phyloP scores from a whole-genome alignment of 1,139 yeast genomes.

The Suhomyces choctaworum region DNA sequence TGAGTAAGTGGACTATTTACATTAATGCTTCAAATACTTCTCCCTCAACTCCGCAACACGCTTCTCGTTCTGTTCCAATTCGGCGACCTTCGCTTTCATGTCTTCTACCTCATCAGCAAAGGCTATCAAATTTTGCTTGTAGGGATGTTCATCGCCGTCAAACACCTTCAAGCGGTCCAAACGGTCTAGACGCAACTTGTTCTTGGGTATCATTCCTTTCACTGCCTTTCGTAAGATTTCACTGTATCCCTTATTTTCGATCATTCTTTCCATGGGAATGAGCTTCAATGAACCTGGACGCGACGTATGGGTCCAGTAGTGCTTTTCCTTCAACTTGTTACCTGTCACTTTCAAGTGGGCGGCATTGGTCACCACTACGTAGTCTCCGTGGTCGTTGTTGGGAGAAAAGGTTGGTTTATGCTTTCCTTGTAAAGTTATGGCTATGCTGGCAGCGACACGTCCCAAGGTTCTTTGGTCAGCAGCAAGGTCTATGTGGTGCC shows the following conservation, averaged over 20 bases:
- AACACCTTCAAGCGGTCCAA: conserved; percentile 80
- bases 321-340: conserved; percentile 74
- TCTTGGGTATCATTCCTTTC: conserved; percentile 94
- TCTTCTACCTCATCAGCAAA: conserved; percentile 77
- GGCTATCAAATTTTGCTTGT: conserved; percentile 77
- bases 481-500: conserved; percentile 96
- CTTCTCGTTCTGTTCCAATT: conserved; percentile 40
- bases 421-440: conserved; percentile 87
- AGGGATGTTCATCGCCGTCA: conserved; percentile 90
- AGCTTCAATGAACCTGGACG: conserved; percentile 89
- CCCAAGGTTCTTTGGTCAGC: conserved; percentile 85
- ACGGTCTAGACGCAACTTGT: conserved; percentile 75
- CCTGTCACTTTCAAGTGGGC: conserved; percentile 79
- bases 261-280: conserved; percentile 76
- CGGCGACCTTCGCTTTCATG: conserved; percentile 42
- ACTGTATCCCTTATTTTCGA: conserved; percentile 78
- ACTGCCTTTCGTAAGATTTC: conserved; percentile 86
- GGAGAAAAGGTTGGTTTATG: conserved; percentile 87
- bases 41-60: conserved; percentile 36
- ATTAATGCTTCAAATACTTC: conserved; percentile 31
- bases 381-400: conserved; percentile 87
- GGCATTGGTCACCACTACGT: conserved; percentile 94
- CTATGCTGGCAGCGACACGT: conserved; percentile 86
- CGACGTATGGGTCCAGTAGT: conserved; percentile 89
- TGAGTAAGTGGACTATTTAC: conserved; percentile 10